These are phyloP conservation scores for Allium sativum DNA, from an alignment of 106 monocot species.

Conservation along the genomic window DNA sequence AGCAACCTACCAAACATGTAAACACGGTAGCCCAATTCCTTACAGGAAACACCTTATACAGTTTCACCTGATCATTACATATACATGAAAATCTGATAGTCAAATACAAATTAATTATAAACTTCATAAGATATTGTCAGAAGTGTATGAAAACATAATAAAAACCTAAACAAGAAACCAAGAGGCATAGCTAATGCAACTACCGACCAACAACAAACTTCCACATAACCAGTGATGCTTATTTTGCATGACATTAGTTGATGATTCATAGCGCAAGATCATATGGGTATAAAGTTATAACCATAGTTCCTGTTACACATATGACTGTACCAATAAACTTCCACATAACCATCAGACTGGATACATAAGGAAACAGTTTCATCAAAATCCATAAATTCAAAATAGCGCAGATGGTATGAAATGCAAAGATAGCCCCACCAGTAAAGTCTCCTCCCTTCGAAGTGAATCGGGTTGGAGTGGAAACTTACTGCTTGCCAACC, in stretches of 20 bases:
- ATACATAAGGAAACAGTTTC: too few relatives aligned
- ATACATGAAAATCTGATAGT: background rate
- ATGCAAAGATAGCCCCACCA: too few relatives aligned
- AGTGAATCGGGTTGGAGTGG: too few relatives aligned
- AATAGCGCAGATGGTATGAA: too few relatives aligned
- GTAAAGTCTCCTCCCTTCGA: too few relatives aligned
- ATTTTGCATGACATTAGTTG: background rate
- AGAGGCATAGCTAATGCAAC: slow-evolving; percentile 38
- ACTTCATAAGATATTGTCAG: background rate
- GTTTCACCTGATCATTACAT: slow-evolving; percentile 27
- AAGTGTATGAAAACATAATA: background rate
- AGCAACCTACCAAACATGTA: slow-evolving; percentile 30
- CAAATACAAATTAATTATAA: background rate
- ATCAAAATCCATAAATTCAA: too few relatives aligned
- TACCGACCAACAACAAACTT: slow-evolving; percentile 26
- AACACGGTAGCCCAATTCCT: slow-evolving; percentile 46
- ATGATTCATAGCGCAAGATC: background rate
- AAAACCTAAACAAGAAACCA: slow-evolving; percentile 49
- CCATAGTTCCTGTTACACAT: slow-evolving; percentile 30
- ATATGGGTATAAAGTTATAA: slow-evolving; percentile 24
- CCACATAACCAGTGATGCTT: slow-evolving; percentile 19
- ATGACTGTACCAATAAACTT: slow-evolving; percentile 17
- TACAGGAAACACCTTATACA: slow-evolving; percentile 29
- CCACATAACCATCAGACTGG: too few relatives aligned
- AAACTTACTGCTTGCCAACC: too few relatives aligned